Percentiles rank a stretch among this genome's conserved stretches.
These are phyloP conservation scores for Talaromyces trachyspermus DNA, from an alignment of 495 filamentous ascomycete genomes.

Conservation along the genomic window DNA sequence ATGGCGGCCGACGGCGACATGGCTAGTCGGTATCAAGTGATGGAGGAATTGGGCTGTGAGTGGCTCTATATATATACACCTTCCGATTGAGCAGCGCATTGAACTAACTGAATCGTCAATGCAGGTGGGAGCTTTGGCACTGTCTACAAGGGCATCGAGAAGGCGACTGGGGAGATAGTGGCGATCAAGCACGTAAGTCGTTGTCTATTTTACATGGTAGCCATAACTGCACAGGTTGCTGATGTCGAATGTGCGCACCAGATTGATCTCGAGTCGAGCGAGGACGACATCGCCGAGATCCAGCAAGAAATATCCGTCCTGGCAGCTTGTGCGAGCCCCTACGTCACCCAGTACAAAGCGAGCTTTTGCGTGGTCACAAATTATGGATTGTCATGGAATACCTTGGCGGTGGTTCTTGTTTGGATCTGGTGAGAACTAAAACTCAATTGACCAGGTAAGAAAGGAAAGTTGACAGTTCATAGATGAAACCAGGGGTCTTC, in stretches of 20 bases:
- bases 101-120: slow-evolving; percentile 8
- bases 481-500: slow-evolving; percentile 91
- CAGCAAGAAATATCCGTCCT: slow-evolving; percentile 96
- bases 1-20: slow-evolving; percentile 57
- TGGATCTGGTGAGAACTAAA: slow-evolving; percentile 62
- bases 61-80: slow-evolving; percentile 19
- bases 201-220: no score
- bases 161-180: slow-evolving; percentile 76
- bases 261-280: slow-evolving; percentile 97
- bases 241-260: slow-evolving; percentile 25
- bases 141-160: slow-evolving; percentile 93
- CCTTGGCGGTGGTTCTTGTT: slow-evolving; percentile 84
- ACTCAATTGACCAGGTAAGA: neutral
- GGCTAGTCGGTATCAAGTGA: slow-evolving; percentile 75
- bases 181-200: slow-evolving; percentile 78
- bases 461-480: slow-evolving; percentile 20
- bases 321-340: slow-evolving; percentile 86
- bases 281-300: slow-evolving; percentile 96
- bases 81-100: slow-evolving; percentile 12
- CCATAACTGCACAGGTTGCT: no score
- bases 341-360: slow-evolving; percentile 92
- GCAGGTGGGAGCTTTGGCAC: slow-evolving; percentile 88
- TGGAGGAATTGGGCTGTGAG: slow-evolving; percentile 90
- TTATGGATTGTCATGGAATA: slow-evolving; percentile 99
- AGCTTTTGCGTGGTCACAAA: slow-evolving; percentile 92